Evolutionary conservation across 345 rosid genomes (phyloP).

Genomic region (Aethionema arabicum): DNA sequence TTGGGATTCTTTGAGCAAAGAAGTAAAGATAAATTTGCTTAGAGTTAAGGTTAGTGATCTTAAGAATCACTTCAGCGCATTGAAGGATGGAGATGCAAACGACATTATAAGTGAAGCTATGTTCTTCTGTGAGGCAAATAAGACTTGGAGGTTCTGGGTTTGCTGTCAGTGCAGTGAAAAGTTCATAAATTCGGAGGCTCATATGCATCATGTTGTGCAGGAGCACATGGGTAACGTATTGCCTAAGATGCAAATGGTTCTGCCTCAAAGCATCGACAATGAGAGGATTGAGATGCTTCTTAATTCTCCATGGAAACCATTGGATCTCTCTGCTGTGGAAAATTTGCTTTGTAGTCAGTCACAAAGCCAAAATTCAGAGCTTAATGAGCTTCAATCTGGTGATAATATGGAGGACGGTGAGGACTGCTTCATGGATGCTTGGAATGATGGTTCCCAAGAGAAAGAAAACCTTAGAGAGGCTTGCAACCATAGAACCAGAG

Average conservation of each 20-base stretch:
- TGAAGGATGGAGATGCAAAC: conserved; percentile 57
- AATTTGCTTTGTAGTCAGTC: conserved; percentile 55
- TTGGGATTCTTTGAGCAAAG: conserved; percentile 69
- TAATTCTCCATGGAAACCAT: conserved; percentile 76
- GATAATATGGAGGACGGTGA: conserved; percentile 50
- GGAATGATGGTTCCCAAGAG: conserved; percentile 68
- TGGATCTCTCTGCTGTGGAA: conserved; percentile 65
- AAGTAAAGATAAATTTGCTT: conserved; percentile 60
- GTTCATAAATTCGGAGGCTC: conserved; percentile 60
- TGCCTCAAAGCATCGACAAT: conserved; percentile 67
- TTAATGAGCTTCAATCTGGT: conserved; percentile 42
- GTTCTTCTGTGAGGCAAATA: conserved; percentile 53
- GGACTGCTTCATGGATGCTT: conserved; percentile 75
- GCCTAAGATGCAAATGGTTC: conserved; percentile 69
- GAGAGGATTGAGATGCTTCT: conserved; percentile 77
- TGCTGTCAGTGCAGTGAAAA: conserved; percentile 69
- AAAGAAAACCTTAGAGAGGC: conserved; percentile 50
- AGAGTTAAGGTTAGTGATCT: conserved; percentile 59
- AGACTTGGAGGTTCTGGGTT: conserved; percentile 78
- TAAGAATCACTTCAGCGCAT: conserved; percentile 54
- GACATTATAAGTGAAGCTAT: conserved; percentile 65
- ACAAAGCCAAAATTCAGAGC: conserved; percentile 44
- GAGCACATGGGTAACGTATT: conserved; percentile 73
- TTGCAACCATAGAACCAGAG: conserved; percentile 38
- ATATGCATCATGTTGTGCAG: conserved; percentile 77